phyloP scores from a whole-genome alignment of 2,329 filamentous ascomycete species.

The Penicillium sp. region DNA sequence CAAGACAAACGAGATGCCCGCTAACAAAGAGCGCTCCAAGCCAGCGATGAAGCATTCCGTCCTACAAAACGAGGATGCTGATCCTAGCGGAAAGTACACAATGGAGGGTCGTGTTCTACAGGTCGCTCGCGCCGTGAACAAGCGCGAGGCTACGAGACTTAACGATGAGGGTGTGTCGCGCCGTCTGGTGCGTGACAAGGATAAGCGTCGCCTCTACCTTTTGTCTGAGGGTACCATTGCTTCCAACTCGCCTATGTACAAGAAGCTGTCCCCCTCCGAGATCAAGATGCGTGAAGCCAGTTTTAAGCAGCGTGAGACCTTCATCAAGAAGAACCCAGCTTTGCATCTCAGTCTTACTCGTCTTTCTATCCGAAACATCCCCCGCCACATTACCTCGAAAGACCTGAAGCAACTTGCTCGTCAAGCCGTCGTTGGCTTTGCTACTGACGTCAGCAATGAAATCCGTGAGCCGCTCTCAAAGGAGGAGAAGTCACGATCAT shows the following conservation, averaged over 20 bases:
- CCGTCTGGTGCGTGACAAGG: conserved; percentile 74
- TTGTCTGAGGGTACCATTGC: conserved; percentile 85
- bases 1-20: conserved; percentile 51
- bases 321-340: conserved; percentile 89
- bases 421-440: conserved; percentile 92
- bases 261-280: conserved; percentile 77
- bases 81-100: conserved; percentile 84
- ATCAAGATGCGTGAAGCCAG: conserved; percentile 88
- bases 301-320: conserved; percentile 81
- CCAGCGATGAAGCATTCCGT: conserved; percentile 75
- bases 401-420: conserved; percentile 89
- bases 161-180: conserved; percentile 69
- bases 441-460: conserved; percentile 82
- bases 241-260: conserved; percentile 76
- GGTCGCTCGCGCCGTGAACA: conserved; percentile 82
- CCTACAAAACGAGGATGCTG: conserved; percentile 82
- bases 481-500: conserved; percentile 82
- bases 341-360: conserved; percentile 88
- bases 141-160: conserved; percentile 76
- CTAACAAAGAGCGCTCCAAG: conserved; percentile 47
- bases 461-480: conserved; percentile 80
- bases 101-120: conserved; percentile 87
- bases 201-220: conserved; percentile 89
- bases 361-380: conserved; percentile 89
- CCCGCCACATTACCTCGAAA: conserved; percentile 80